Evolutionary conservation across 208 protist species (phyloP), one percentile per base, ranked within the genome.

Genomic region (Wallacemonas sp.): DNA sequence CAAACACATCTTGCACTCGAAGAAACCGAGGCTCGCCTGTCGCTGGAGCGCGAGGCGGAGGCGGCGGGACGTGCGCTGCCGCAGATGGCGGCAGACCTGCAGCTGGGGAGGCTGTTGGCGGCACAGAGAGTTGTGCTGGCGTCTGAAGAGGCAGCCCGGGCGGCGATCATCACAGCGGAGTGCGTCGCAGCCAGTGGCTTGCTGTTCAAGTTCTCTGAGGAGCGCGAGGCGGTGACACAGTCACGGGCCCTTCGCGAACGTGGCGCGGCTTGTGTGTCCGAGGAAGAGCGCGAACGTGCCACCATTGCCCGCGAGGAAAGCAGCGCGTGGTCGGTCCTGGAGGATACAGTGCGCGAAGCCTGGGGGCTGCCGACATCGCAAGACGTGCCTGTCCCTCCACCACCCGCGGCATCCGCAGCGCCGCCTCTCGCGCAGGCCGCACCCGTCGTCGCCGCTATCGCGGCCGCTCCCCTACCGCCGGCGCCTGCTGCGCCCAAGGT

Each of bases 91-190:
- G 24, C 24, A 6, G 61, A 54, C 22, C 30, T 52, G 26, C 39
- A 39, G 3, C 32, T 46, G 3, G 34, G 48, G 6, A 19, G 33
- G 4, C 36, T 38, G n/a, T 3, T 66, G 6, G 44, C 63, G 15
- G 65, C 45, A 19, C 68, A 78, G 52, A 54, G 61, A 12, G 19
- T 73, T 19, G 38, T 89, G 21, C 71, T 78, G 45, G 76, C 76
- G 44, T 53, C 53, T n/a, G 83, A 89, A 55, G 76, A 83, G 52
- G 66, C 71, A 9, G 64, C 39, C 0, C 77, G 83, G 6, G 72
- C 73, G n/a, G 62, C 54, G 1, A 57, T 89, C 38, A 66, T 84
- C 52, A 78, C 83, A n/a, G 79, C 85, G 44, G 68, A 79, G 27
- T 78, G 71, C 63, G 72, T 54, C 15, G 71, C 58, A n/a, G 65